Conservation (phyloP, 2,329 filamentous ascomycete species). For the Hansfordia pulvinata region DNA sequence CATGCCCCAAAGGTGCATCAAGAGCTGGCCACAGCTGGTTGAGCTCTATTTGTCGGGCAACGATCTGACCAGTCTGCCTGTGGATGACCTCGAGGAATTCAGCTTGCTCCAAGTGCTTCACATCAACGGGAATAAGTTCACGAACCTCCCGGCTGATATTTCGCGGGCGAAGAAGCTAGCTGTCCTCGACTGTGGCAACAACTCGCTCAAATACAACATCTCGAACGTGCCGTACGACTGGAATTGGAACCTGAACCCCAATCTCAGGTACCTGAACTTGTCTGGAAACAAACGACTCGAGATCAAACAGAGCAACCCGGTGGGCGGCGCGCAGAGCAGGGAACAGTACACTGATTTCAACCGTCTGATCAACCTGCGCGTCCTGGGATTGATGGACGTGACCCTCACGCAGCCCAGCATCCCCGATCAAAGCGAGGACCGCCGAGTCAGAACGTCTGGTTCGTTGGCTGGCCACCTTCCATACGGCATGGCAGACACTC, state of each 20-base stretch:
- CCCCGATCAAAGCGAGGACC: constrained; percentile 88
- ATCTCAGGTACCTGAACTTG: constrained; percentile 86
- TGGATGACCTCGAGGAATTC: constrained; percentile 85
- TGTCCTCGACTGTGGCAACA: constrained; percentile 89
- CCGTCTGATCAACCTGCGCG: constrained; percentile 66
- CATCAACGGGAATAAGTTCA: constrained; percentile 96
- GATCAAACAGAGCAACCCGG: constrained; percentile 58
- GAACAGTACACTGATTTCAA: constrained; percentile 81
- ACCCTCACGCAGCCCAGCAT: constrained; percentile 88
- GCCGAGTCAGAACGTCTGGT: constrained; percentile 92
- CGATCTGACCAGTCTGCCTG: constrained; percentile 78
- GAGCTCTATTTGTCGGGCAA: constrained; percentile 95
- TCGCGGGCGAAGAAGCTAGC: constrained; percentile 87
- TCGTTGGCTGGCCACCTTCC: constrained; percentile 80
- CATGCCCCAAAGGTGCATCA: constrained; percentile 77
- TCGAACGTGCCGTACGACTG: constrained; percentile 98
- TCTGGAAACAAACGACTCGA: constrained; percentile 94
- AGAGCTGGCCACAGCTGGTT: constrained; percentile 76
- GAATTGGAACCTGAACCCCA: constrained; percentile 99
- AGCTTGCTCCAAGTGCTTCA: constrained; percentile 80
- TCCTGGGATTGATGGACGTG: constrained; percentile 94
- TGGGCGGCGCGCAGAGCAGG: constrained; percentile 38
- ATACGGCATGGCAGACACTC: constrained; percentile 94
- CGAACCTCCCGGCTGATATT: constrained; percentile 87
- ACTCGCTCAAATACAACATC: constrained; percentile 94